Base-by-base conservation (phyloP, 768 basidiomycete genomes). In the Gautieria morchelliformis region DNA sequence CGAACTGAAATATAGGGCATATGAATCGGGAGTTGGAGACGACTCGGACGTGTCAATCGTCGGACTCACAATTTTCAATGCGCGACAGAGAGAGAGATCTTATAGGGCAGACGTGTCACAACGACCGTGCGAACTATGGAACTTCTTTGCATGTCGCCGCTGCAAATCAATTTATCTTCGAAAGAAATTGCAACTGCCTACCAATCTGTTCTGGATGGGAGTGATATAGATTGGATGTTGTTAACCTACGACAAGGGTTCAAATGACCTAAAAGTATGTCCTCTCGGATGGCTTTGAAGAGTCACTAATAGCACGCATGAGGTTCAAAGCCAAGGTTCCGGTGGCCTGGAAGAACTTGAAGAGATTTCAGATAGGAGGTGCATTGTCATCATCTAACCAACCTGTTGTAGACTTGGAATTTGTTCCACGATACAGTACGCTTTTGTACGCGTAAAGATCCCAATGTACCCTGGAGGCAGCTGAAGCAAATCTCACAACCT, bases 321-420 rank as follows among this genome's bases (percentile, higher is more conserved):
- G 56, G 85, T 94, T 3, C 92, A 94, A 66, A 77, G 79, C 3
- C 87, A 84, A 1, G 93, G 93, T n/a, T 76, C 74, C 56, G 89
- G 87, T n/a, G 91, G 92, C 1, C 76, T 97, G 11, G 88, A 94
- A 62, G 92, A 93, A 64, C 74, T 98, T 2, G 82, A 89, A 66
- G 93, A 95, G 72, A 97, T 97, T 71, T 89, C 85, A 41, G 93
- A 97, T 69, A 94, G 93, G 58, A 78, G 88, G 91, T 90, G 60
- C 45, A 84, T 67, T 11, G 40, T 27, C 52, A 60, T 20, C 59
- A 59, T 44, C 58, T 59, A 30, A 33, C 27, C 42, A 56, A 47
- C 58, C 61, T 53, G 40, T 30, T 33, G 33, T 41, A 30, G 30
- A 35, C 20, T 37, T 27, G 46, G 32, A 45, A 62, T 17, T 59